Base-by-base conservation (phyloP, 2,329 filamentous ascomycete species). In the Ceratocystis alfenasii region DNA sequence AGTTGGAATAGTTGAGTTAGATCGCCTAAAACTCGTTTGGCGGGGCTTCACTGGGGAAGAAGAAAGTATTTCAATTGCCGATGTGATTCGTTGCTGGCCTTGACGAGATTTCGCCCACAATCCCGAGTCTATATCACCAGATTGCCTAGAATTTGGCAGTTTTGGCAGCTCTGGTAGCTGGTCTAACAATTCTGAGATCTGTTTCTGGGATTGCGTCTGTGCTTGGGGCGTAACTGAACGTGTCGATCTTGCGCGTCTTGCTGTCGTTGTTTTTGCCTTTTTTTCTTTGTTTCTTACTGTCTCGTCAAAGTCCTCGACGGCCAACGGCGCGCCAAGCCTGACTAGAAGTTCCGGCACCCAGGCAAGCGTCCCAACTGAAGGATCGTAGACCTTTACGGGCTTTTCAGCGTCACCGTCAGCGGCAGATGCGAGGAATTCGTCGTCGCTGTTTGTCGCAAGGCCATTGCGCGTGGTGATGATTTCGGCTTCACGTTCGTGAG, bases 401-500 rank as follows among this genome's bases (percentile, higher is more conserved):
- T 78, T 79, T 46, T 72, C 75, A 1, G 69, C 67, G 1, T 68
- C 68, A 3, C 70, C 70, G 72, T 74, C 63, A 72, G 77, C 63
- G 70, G 75, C 79, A 0, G 79, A 79, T 6, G 6, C 28, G 1
- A 33, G 25, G 15, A 83, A 76, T 8, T 89, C 86, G 46, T 89
- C 85, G 64, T 90, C 87, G 67, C 82, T 84, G 69, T 84, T 83
- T n/a, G 85, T 77, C 1, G 83, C 83, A 15, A 86, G 73, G 0
- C 82, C 83, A 60, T 78, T 78, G 33, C 83, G 78, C 1, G 78
- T 80, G 0, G 79, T 78, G 67, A 84, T 84, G 17, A 89, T 86
- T 36, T 84, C 81, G 25, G 53, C 57, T 22, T 64, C 62, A 28
- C 15, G 25, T 72, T 96, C 92, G 0, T 80, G 79, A 10, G 84